Conservation (phyloP, 352 stramenopile species). For the Sclerospora graminicola region DNA sequence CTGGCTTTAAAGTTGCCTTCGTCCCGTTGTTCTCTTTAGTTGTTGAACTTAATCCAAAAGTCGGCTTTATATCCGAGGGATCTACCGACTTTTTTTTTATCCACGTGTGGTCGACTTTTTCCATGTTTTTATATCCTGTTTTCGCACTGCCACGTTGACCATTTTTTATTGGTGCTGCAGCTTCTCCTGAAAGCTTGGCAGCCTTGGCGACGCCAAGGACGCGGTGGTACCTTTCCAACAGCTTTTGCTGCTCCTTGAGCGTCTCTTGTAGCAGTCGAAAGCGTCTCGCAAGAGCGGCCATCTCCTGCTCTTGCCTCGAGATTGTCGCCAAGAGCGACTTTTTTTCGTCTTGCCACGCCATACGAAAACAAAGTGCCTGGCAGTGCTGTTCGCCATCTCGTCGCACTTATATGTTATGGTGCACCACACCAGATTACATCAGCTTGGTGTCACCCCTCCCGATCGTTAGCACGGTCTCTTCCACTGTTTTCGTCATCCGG, state of each 20-base stretch:
- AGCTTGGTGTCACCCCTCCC: too few relatives aligned
- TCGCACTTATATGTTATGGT: too few relatives aligned
- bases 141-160: constrained; percentile 2
- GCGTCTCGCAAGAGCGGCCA: constrained; percentile 27
- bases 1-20: not conserved
- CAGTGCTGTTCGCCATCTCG: too few relatives aligned
- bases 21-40: not conserved
- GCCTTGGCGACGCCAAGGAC: constrained; percentile 15
- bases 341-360: constrained; percentile 39
- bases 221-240: constrained; percentile 59
- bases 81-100: not conserved
- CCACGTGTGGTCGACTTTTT: constrained; percentile 1
- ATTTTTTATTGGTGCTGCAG: not conserved
- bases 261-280: constrained; percentile 59
- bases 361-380: constrained; percentile 8
- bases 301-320: constrained; percentile 28
- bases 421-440: too few relatives aligned
- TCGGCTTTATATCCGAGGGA: constrained; percentile 5
- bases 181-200: not conserved
- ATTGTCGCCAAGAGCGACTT: constrained; percentile 36
- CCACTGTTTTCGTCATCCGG: constrained; percentile 7
- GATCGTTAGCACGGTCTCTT: too few relatives aligned
- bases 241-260: constrained; percentile 53
- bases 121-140: constrained; percentile 2
- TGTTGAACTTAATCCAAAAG: too few relatives aligned